Evolutionary conservation across 495 filamentous ascomycete species (phyloP), one percentile per base, ranked within the genome.

Genomic region (Xanthoparmelia taractica): DNA sequence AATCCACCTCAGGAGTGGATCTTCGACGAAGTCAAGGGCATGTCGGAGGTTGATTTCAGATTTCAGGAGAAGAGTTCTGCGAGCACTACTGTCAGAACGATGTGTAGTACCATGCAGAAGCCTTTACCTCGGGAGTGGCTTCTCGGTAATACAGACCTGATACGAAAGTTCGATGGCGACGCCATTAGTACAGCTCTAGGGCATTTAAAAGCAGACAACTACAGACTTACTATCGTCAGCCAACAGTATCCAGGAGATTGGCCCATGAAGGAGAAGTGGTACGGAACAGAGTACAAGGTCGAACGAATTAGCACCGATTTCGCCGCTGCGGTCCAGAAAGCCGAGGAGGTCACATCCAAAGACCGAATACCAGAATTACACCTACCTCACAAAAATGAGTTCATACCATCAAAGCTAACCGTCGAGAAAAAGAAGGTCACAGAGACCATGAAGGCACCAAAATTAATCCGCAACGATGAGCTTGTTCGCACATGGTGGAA

Each of bases 231-330:
- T 10, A 79, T 97, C 63, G 85, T 95, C 37, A 89, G 89, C 37
- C 88, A 90, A 71, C 83, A 91, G 18, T 88, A 85, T 64, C 92
- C 91, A 0, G 91, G 89, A 1, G 82, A 84, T n/a, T 92, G 90
- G 86, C 84, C 96, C 59, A 74, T 87, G 66, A 92, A 88, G 70
- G 94, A 99, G 76, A 89, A 90, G 74, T 99, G 95, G 95, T 99
- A 99, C 66, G 93, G 93, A 25, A 99, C 94, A 8, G 92, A 97
- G 69, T 96, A 97, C 75, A 88, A 84, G 65, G 79, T 84, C 36
- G 89, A 96, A 72, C 87, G 87, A 71, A 91, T 99, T 54, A 87
- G 92, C 2, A 68, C 81, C 41, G 84, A 90, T 27, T 88, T 96
- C 69, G 75, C 94, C 70, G 73, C 77, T 5, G 83, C 87, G 48